Evolutionary conservation across 352 stramenopile genomes (phyloP), one percentile per base, ranked within the genome.

Genomic region (Phytophthora tentaculata): DNA sequence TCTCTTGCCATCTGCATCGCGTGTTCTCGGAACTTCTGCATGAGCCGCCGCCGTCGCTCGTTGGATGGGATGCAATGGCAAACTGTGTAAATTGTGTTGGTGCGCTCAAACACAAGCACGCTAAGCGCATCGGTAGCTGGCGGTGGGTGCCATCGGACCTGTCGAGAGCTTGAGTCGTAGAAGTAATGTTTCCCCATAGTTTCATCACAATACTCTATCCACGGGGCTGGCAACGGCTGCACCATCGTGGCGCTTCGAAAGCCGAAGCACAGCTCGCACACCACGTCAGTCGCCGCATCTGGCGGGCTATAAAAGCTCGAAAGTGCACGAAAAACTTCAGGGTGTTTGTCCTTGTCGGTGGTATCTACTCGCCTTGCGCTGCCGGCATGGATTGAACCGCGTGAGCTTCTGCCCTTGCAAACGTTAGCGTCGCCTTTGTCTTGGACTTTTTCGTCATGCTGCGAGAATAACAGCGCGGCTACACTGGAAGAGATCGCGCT

Each of bases 31-130:
- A 89, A 87, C 54, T 88, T 85, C 35, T 86, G 68, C 76, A 88
- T 83, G 13, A 85, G 72, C n/a, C 77, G 73, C 1, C 59, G 37
- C 0, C 81, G 77, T 8, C 76, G 65, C 24, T 89, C 77, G 22
- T 72, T 71, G 26, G 83, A 89, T 35, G 79, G 83, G 13, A 86
- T 89, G 45, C 81, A 91, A 53, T 61, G 77, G 19, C 81, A 91
- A 6, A 91, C 67, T n/a, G 68, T 86, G 22, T 64, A 74, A 8
- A 88, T 68, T 7, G 83, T 87, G 52, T 86, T 88, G 1, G 81
- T 90, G 39, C 71, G 71, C 44, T 86, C 72, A 57, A 90, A 91
- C 1, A 90, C 83, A 22, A 82, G 49, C 16, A 69, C 32, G 32
- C 74, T 84, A 16, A 88, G 77, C 7, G 63, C 47, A 32, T 76